Conservation (phyloP, 306 rosid species). For the Mucuna pruriens region DNA sequence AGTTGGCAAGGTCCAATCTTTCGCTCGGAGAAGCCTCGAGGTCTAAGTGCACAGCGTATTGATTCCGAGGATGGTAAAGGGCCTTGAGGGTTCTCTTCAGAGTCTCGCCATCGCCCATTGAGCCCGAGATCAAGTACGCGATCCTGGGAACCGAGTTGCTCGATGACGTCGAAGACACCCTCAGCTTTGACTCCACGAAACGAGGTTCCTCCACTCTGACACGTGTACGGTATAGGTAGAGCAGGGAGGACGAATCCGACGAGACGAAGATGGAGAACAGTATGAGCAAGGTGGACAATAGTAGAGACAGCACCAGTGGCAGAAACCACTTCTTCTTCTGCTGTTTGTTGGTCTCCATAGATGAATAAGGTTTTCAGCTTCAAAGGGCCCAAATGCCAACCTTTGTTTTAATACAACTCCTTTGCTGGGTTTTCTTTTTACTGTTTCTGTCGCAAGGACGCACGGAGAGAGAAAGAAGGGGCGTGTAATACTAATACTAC, state of each 20-base stretch:
- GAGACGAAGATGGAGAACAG: conserved; percentile 44
- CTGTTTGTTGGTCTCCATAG: conserved; percentile 54
- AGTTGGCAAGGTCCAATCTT: conserved; percentile 50
- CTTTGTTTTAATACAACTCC: background rate
- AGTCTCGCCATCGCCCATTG: conserved; percentile 51
- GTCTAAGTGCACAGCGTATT: conserved; percentile 60
- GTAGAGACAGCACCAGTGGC: conserved; percentile 45
- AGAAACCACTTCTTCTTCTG: conserved; percentile 48
- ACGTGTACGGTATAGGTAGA: conserved; percentile 29
- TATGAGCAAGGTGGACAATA: conserved; percentile 45
- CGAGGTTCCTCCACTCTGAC: background rate
- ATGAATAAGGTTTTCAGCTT: background rate
- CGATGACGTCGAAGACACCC: conserved; percentile 34
- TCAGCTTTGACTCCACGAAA: conserved; percentile 58
- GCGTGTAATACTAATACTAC: background rate
- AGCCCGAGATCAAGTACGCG: conserved; percentile 61
- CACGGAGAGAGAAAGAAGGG: background rate
- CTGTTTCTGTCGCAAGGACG: background rate
- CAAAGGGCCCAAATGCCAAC: background rate
- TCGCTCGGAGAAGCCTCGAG: conserved; percentile 49
- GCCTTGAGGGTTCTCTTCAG: conserved; percentile 54
- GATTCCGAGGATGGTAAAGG: conserved; percentile 57
- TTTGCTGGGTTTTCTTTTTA: background rate
- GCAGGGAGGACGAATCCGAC: conserved; percentile 42
- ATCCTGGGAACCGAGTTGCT: conserved; percentile 40